These are phyloP conservation scores for rapeseed (Brassica napus) DNA, from an alignment of 345 rosid genomes.

Conservation along the genomic window Da-Ae NC_063447.1:34729501-34730000, in stretches of 20 bases:
- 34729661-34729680: conserved; percentile 42
- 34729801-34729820: background rate
- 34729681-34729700: background rate
- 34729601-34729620: conserved; percentile 63
- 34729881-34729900: conserved; percentile 33
- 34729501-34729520: no score
- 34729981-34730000: conserved; percentile 32
- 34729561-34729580: background rate
- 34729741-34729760: conserved; percentile 56
- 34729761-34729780: conserved; percentile 47
- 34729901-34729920: conserved; percentile 17
- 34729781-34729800: conserved; percentile 43
- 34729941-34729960: conserved; percentile 46
- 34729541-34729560: background rate
- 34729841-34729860: background rate
- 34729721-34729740: conserved; percentile 31
- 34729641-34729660: conserved; percentile 41
- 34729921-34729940: conserved; percentile 41
- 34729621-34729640: conserved; percentile 67
- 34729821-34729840: conserved; percentile 19
- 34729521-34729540: background rate
- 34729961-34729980: conserved; percentile 52
- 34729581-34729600: conserved; percentile 27
- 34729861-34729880: conserved; percentile 15
- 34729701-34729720: background rate